phyloP scores from a whole-genome alignment of 345 rosid species.

The Fremontodendron californicum region DNA sequence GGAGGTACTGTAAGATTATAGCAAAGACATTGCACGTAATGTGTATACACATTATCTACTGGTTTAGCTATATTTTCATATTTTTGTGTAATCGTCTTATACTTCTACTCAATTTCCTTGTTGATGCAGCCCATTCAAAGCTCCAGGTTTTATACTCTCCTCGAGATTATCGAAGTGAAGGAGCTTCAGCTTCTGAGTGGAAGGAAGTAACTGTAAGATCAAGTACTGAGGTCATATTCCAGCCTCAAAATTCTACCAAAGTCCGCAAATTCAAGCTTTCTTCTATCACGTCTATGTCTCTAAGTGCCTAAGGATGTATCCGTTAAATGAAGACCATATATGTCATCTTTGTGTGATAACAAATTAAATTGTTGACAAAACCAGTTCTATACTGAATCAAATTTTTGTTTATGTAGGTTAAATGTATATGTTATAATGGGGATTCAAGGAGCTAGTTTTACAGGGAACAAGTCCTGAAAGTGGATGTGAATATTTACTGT shows the following conservation, averaged over 20 bases:
- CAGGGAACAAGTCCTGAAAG: neutral
- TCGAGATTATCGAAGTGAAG: conserved; percentile 83
- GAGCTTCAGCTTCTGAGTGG: conserved; percentile 68
- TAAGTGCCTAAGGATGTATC: conserved; percentile 45
- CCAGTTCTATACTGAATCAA: neutral
- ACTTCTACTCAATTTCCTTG: neutral
- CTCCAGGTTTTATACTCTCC: conserved; percentile 69
- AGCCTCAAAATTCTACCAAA: conserved; percentile 51
- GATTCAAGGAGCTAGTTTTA: neutral
- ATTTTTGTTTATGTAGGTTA: neutral
- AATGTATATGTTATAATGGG: neutral
- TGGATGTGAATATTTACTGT: neutral
- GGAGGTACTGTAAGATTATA: neutral
- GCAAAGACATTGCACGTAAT: neutral
- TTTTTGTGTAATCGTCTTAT: neutral
- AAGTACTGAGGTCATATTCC: conserved; percentile 71
- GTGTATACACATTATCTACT: neutral
- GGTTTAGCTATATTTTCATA: neutral
- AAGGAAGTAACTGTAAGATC: conserved; percentile 74
- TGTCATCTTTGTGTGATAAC: neutral
- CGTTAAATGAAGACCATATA: neutral
- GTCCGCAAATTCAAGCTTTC: conserved; percentile 71
- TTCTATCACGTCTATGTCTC: conserved; percentile 59
- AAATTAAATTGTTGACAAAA: neutral
- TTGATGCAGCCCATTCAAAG: conserved; percentile 63